Evolutionary conservation across 192 early-diverging fungal species (phyloP).

Genomic region (Podila epigama): DNA sequence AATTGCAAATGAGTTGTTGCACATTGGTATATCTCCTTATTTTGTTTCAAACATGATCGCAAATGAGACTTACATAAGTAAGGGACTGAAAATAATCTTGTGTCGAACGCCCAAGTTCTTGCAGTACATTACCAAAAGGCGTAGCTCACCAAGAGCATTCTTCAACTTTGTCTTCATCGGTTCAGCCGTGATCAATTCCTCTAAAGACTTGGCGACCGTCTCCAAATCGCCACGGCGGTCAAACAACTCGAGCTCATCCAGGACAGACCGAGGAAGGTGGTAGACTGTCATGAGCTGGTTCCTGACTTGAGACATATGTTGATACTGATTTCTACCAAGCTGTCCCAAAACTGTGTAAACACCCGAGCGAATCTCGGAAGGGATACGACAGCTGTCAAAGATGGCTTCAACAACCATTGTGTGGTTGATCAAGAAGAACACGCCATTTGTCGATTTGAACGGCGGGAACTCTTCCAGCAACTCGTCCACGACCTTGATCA

Average conservation of each 20-base stretch:
- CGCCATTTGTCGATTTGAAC: constrained; percentile 60
- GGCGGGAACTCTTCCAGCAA: constrained; percentile 73
- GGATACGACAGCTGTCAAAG: constrained; percentile 75
- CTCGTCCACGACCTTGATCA: constrained; percentile 83
- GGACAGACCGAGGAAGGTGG: constrained; percentile 61
- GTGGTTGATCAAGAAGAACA: constrained; percentile 80
- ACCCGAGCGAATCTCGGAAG: constrained; percentile 60
- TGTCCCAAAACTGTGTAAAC: constrained; percentile 66
- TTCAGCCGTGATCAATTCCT: constrained; percentile 49
- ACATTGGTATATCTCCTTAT: background rate
- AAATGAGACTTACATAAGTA: constrained; percentile 55
- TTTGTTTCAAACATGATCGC: background rate
- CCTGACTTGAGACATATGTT: constrained; percentile 59
- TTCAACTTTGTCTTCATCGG: constrained; percentile 49
- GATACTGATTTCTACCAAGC: constrained; percentile 62
- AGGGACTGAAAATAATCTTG: constrained; percentile 57
- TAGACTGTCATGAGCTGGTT: constrained; percentile 68
- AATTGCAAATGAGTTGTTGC: background rate
- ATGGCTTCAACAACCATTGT: constrained; percentile 73
- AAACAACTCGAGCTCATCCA: constrained; percentile 74
- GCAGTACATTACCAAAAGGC: constrained; percentile 46
- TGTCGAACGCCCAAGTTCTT: constrained; percentile 59
- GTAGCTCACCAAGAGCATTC: constrained; percentile 50
- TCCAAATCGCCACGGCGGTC: constrained; percentile 66
- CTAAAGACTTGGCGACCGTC: constrained; percentile 51